Conservation (phyloP, 2,329 filamentous ascomycete genomes). For the Colletotrichum noveboracense region DNA sequence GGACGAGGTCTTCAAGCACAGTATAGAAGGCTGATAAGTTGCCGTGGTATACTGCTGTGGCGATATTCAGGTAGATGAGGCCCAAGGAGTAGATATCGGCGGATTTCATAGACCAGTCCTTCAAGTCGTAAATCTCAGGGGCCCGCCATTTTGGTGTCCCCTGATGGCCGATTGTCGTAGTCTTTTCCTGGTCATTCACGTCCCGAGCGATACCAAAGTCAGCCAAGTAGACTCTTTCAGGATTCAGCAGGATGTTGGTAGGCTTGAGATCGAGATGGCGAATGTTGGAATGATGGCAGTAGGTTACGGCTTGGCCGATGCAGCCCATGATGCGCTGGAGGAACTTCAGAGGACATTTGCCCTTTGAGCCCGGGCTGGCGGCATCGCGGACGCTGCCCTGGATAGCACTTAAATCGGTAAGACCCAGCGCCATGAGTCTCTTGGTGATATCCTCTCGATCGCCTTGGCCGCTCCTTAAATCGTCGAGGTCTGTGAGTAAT, state of each 20-base stretch:
- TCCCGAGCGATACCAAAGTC: constrained; percentile 56
- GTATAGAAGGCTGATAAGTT: constrained; percentile 42
- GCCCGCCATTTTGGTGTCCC: constrained; percentile 51
- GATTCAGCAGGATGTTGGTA: constrained; percentile 50
- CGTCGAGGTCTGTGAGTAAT: constrained; percentile 49
- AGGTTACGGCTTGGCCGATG: constrained; percentile 45
- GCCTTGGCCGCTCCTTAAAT: constrained; percentile 39
- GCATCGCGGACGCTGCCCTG: constrained; percentile 28
- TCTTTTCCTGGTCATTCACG: constrained; percentile 48
- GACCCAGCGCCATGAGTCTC: constrained; percentile 41
- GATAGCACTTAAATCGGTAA: constrained; percentile 40
- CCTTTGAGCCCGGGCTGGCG: background rate
- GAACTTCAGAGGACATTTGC: constrained; percentile 43
- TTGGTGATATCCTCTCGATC: constrained; percentile 45
- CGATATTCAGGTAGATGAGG: constrained; percentile 49
- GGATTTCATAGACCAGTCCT: constrained; percentile 48
- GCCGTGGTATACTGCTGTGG: constrained; percentile 47
- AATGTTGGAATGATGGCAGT: constrained; percentile 46
- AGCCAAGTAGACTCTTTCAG: constrained; percentile 50
- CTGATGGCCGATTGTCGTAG: constrained; percentile 44
- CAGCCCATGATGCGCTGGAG: constrained; percentile 49
- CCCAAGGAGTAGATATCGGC: constrained; percentile 56
- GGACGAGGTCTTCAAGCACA: constrained; percentile 31
- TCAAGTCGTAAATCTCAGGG: constrained; percentile 44
- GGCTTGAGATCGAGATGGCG: constrained; percentile 55